A percentile compares a stretch with the other conserved stretches of the same genome.
Evolutionary conservation across 1,284 basidiomycete species (phyloP).

Genomic region (Heterobasidion irregulare): DNA sequence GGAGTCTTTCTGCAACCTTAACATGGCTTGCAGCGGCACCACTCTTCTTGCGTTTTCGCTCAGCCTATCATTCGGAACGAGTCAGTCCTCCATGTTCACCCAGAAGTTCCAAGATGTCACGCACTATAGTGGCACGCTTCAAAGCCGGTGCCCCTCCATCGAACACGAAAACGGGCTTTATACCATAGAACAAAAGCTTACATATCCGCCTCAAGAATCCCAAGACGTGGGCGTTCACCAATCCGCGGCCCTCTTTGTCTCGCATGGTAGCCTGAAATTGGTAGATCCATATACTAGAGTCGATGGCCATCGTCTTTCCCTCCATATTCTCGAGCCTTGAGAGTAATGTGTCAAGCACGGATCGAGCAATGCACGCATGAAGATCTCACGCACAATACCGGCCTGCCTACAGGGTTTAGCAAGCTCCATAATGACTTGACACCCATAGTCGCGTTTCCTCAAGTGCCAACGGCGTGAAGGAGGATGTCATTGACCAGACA

Average conservation of each 20-base stretch:
- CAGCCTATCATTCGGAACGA: slow-evolving; percentile 40
- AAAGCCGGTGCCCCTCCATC: slow-evolving; percentile 89
- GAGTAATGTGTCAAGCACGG: slow-evolving; percentile 11
- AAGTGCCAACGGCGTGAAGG: background rate
- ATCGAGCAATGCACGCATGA: background rate
- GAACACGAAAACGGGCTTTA: slow-evolving; percentile 96
- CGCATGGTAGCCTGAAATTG: slow-evolving; percentile 99
- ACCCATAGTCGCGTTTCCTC: slow-evolving; percentile 53
- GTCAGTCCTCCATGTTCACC: background rate
- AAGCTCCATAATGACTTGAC: slow-evolving; percentile 93
- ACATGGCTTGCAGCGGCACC: slow-evolving; percentile 81
- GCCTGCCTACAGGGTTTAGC: slow-evolving; percentile 83
- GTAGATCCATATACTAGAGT: slow-evolving; percentile 99
- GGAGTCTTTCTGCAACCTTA: slow-evolving; percentile 83
- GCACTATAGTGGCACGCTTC: slow-evolving; percentile 82
- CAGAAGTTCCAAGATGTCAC: slow-evolving; percentile 15
- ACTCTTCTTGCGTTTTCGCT: slow-evolving; percentile 80
- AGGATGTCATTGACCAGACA: too few species aligned
- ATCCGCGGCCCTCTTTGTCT: slow-evolving; percentile 86
- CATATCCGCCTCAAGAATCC: slow-evolving; percentile 91
- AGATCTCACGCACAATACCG: slow-evolving; percentile 63
- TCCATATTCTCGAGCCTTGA: slow-evolving; percentile 83
- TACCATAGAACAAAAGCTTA: slow-evolving; percentile 94
- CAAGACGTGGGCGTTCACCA: slow-evolving; percentile 92
- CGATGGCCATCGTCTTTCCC: slow-evolving; percentile 89